Conservation (phyloP, 768 basidiomycete genomes). For the Mrakia frigida region DNA sequence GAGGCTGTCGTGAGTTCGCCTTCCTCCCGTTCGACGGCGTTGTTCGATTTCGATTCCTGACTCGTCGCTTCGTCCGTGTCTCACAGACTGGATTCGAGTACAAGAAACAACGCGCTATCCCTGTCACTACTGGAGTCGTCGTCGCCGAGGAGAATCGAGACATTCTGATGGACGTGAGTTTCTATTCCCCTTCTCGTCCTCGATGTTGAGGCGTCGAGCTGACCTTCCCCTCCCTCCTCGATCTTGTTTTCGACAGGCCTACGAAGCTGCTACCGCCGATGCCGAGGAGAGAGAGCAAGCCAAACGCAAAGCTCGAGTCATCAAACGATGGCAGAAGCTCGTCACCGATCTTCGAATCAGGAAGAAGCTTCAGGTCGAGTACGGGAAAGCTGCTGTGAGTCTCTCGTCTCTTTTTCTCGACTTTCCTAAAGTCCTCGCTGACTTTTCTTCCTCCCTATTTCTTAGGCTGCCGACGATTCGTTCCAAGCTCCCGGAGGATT, state of each 20-base stretch:
- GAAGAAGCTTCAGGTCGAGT: slow-evolving; percentile 73
- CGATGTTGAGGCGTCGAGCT: background rate
- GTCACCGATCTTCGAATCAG: slow-evolving; percentile 83
- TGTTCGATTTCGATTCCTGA: background rate
- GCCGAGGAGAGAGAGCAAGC: slow-evolving; percentile 68
- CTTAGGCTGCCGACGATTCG: background rate
- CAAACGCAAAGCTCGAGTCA: slow-evolving; percentile 69
- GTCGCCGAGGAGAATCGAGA: slow-evolving; percentile 74
- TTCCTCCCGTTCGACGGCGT: background rate
- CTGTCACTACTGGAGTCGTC: slow-evolving; percentile 79
- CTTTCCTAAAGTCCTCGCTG: background rate
- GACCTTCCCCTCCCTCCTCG: background rate
- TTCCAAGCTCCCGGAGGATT: slow-evolving; percentile 14
- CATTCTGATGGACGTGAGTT: slow-evolving; percentile 64
- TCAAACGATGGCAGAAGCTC: slow-evolving; percentile 83
- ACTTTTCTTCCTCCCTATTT: background rate
- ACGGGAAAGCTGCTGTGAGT: slow-evolving; percentile 43
- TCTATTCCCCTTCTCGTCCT: background rate
- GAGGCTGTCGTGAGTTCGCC: slow-evolving; percentile 79
- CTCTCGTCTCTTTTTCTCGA: too few relatives aligned
- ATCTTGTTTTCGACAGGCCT: slow-evolving; percentile 57
- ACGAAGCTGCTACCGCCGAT: slow-evolving; percentile 70
- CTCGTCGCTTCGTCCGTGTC: background rate
- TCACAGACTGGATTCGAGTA: slow-evolving; percentile 90
- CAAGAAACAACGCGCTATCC: slow-evolving; percentile 83